Evolutionary conservation across 345 rosid genomes (phyloP).

Genomic region (Ailanthus altissimus): DNA sequence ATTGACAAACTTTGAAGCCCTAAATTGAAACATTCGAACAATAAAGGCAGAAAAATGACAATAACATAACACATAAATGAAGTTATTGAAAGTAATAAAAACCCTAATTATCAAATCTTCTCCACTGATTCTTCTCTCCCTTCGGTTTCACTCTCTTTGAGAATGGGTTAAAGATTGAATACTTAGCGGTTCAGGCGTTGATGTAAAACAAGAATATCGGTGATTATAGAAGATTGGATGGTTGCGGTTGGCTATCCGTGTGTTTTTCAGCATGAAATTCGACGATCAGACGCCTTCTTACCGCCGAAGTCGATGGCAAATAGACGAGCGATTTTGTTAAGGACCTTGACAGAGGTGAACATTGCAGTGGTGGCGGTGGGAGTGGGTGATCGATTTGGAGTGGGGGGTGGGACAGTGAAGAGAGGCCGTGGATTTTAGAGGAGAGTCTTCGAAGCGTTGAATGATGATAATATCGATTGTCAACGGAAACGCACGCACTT

Average conservation of each 20-base stretch:
- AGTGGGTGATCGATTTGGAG: no score
- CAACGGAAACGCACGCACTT: no score
- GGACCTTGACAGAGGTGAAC: no score
- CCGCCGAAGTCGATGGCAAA: no score
- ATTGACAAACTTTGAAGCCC: background rate
- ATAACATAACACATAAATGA: no score
- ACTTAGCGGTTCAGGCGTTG: background rate
- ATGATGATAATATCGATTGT: no score
- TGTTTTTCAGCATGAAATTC: constrained; percentile 47
- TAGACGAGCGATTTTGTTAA: no score
- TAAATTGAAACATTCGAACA: background rate
- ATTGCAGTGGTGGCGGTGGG: no score
- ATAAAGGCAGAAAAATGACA: background rate
- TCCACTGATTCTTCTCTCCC: background rate
- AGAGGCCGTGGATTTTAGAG: no score
- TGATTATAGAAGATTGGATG: constrained; percentile 35
- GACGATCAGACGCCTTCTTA: no score
- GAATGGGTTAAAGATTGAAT: rapidly evolving
- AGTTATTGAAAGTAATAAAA: background rate
- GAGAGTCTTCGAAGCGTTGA: no score
- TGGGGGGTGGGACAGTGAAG: no score
- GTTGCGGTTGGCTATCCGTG: constrained; percentile 42
- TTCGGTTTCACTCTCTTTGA: background rate
- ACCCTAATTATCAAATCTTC: background rate
- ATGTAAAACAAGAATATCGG: constrained; percentile 11